Conservation (phyloP, 495 filamentous ascomycete species). For the Podospora bellae-mahoneyi region DNA sequence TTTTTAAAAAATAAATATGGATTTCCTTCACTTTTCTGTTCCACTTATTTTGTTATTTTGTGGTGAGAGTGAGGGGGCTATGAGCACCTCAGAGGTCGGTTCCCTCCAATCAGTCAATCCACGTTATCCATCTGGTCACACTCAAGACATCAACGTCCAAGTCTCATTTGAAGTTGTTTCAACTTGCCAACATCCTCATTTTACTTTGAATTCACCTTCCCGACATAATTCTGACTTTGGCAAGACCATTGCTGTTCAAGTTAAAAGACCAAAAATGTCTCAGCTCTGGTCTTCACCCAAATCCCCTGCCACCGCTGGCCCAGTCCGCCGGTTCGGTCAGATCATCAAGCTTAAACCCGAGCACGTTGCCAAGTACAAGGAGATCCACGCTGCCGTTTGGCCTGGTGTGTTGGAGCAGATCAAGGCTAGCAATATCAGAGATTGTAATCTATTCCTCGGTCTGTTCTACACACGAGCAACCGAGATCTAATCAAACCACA, state of each 20-base stretch:
- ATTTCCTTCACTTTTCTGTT: too few species aligned
- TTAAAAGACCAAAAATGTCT: background rate
- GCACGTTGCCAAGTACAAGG: constrained; percentile 61
- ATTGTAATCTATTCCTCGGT: constrained; percentile 50
- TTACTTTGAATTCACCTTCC: too few species aligned
- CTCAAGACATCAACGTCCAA: too few species aligned
- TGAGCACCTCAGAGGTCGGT: background rate
- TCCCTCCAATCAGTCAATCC: background rate
- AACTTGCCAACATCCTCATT: too few species aligned
- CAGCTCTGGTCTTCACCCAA: background rate
- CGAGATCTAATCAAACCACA: constrained; percentile 22
- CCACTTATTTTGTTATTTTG: too few species aligned
- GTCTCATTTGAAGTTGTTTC: background rate
- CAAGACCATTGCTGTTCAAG: background rate
- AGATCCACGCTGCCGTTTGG: constrained; percentile 69
- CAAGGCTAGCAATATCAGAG: constrained; percentile 65
- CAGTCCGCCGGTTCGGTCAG: constrained; percentile 53
- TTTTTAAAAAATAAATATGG: too few species aligned
- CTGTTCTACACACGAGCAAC: background rate
- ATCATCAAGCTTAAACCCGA: constrained; percentile 68
- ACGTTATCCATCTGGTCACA: too few species aligned
- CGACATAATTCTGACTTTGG: background rate
- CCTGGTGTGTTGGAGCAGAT: constrained; percentile 71
- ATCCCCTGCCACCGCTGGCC: background rate
- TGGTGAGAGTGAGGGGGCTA: background rate